Evolutionary conservation across 805 yeast genomes (phyloP).

Genomic region (Ogataea philodendri): DNA sequence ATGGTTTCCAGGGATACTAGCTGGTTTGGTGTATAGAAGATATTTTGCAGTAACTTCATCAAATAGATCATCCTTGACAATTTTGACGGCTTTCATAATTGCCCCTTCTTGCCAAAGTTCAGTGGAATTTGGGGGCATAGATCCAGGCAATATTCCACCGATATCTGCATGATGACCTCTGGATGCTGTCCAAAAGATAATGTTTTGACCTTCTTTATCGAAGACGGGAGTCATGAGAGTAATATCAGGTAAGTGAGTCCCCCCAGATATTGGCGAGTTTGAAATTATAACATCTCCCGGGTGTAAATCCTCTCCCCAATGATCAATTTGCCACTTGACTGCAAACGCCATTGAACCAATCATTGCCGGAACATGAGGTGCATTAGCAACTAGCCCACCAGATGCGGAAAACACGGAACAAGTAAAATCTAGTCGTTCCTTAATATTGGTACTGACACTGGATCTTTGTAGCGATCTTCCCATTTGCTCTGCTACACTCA

Average conservation of each 20-base stretch:
- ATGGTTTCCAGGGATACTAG: constrained; percentile 49
- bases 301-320: constrained; percentile 38
- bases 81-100: constrained; percentile 50
- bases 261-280: constrained; percentile 44
- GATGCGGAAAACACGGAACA: constrained; percentile 46
- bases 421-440: constrained; percentile 47
- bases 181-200: constrained; percentile 55
- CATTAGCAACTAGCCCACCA: constrained; percentile 33
- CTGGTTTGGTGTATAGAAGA: constrained; percentile 43
- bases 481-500: constrained; percentile 52
- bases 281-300: constrained; percentile 46
- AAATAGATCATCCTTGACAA: constrained; percentile 48
- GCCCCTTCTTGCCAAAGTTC: constrained; percentile 57
- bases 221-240: constrained; percentile 59
- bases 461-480: constrained; percentile 44
- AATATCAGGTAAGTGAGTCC: constrained; percentile 50
- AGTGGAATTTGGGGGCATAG: constrained; percentile 55
- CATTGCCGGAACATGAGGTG: constrained; percentile 46
- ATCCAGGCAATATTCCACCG: constrained; percentile 58
- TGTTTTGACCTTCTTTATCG: constrained; percentile 39
- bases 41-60: constrained; percentile 50
- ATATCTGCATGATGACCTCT: constrained; percentile 65
- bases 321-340: constrained; percentile 37
- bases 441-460: constrained; percentile 44
- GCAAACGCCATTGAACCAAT: constrained; percentile 46